These are phyloP conservation scores for Botrytis hyacinthi DNA, from an alignment of 2,329 filamentous ascomycete genomes.

Conservation along the genomic window DNA sequence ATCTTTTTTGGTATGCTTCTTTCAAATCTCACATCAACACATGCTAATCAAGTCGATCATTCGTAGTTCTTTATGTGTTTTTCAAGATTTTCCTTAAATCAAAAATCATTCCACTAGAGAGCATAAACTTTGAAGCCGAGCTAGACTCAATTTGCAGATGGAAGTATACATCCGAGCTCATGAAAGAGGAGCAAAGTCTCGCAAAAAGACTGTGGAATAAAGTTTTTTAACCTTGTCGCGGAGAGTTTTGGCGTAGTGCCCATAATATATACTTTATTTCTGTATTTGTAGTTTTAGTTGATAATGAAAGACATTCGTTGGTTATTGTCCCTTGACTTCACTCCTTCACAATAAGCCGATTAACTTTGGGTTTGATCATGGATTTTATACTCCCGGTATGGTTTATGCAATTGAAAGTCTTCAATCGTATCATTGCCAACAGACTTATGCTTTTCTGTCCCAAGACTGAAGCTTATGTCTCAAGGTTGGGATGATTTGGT, in stretches of 20 bases:
- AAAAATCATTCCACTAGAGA: constrained; percentile 14
- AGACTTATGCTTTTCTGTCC: neutral
- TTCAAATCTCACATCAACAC: too few species aligned
- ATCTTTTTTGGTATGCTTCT: constrained; percentile 45
- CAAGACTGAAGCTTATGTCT: neutral
- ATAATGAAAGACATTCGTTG: neutral
- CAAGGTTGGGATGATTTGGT: neutral
- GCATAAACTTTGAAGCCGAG: neutral
- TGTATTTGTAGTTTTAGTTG: neutral
- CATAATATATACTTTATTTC: neutral
- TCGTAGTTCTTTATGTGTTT: constrained; percentile 23
- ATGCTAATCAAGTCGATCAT: neutral
- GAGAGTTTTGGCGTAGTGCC: neutral
- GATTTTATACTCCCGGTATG: neutral
- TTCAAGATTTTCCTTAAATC: constrained; percentile 15
- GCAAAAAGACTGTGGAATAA: constrained; percentile 2
- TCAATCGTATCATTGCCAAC: neutral
- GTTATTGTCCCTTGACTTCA: neutral
- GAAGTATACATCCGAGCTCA: constrained; percentile 2
- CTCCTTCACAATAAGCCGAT: neutral
- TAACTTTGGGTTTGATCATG: neutral
- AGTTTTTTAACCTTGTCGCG: neutral
- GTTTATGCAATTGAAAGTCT: neutral
- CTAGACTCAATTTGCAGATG: neutral
- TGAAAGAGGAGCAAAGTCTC: neutral